These are phyloP conservation scores for Odontarrhena argentea DNA, from an alignment of 345 rosid species.

Conservation along the genomic window DNA sequence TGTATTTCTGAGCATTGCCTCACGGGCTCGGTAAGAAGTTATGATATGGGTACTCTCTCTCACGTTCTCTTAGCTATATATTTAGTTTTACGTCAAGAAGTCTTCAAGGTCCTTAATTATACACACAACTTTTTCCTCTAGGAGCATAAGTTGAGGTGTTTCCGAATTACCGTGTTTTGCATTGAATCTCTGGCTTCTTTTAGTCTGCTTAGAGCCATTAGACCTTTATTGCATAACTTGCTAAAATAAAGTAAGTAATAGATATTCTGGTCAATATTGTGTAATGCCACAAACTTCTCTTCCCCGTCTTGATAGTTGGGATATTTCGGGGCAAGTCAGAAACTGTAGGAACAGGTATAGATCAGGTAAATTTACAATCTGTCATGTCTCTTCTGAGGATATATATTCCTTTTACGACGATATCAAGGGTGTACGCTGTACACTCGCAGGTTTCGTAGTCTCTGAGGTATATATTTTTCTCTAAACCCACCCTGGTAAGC, in stretches of 20 bases:
- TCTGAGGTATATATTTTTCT: constrained; percentile 47
- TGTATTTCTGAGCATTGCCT: constrained; percentile 65
- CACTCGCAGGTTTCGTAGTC: constrained; percentile 27
- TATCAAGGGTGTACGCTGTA: constrained; percentile 24
- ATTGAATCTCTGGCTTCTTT: constrained; percentile 19
- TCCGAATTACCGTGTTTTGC: constrained; percentile 21
- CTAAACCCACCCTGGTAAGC: constrained; percentile 58
- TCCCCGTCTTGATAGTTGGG: constrained; percentile 38
- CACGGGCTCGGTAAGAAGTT: constrained; percentile 86
- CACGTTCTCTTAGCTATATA: constrained; percentile 29
- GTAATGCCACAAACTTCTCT: constrained; percentile 33
- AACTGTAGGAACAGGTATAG: constrained; percentile 46
- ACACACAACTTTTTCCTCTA: constrained; percentile 15
- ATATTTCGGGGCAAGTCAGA: constrained; percentile 45
- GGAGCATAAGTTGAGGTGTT: constrained; percentile 3
- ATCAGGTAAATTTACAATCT: constrained; percentile 53
- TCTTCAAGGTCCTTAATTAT: constrained; percentile 16
- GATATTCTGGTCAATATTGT: constrained; percentile 21
- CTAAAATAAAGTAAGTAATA: constrained; percentile 26
- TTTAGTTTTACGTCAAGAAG: constrained; percentile 13
- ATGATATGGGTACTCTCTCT: constrained; percentile 37
- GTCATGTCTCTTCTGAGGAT: constrained; percentile 28
- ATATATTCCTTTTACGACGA: constrained; percentile 15
- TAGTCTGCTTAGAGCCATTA: constrained; percentile 15
- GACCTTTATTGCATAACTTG: background rate